Evolutionary conservation across 2,329 filamentous ascomycete genomes (phyloP).

Genomic region (Diaporthe citri): DNA sequence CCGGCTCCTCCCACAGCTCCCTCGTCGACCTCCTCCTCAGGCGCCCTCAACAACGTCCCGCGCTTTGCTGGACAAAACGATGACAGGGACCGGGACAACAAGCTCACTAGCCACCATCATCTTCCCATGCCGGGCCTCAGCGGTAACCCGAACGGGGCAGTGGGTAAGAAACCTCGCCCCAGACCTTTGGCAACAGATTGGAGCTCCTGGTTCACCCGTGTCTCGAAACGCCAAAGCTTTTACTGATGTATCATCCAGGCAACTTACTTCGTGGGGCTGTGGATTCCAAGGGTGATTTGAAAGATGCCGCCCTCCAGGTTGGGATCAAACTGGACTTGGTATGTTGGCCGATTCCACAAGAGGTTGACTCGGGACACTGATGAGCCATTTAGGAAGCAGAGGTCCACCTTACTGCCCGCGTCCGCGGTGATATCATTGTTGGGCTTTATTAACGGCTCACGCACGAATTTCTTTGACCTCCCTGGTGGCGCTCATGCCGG

Average conservation of each 20-base stretch:
- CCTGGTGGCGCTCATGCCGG: constrained; percentile 20
- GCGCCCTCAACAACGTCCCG: constrained; percentile 30
- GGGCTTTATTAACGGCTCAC: constrained; percentile 61
- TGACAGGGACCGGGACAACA: constrained; percentile 32
- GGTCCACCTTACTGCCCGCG: constrained; percentile 70
- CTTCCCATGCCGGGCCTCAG: constrained; percentile 37
- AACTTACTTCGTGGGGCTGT: constrained; percentile 69
- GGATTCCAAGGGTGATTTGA: constrained; percentile 69
- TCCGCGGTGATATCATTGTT: constrained; percentile 72
- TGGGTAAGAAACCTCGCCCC: constrained; percentile 26
- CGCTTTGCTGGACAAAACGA: constrained; percentile 24
- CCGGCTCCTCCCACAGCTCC: constrained; percentile 20
- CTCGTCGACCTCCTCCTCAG: neutral
- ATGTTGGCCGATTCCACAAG: neutral
- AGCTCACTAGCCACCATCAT: constrained; percentile 10
- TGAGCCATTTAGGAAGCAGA: constrained; percentile 61
- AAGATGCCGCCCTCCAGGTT: constrained; percentile 68
- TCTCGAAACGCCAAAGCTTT: neutral
- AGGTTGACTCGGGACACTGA: neutral
- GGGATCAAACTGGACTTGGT: constrained; percentile 72
- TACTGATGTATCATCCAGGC: constrained; percentile 49
- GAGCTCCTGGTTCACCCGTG: too few species aligned
- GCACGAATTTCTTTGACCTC: constrained; percentile 2
- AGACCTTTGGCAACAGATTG: neutral
- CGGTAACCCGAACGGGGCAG: constrained; percentile 32